Percentiles rank a stretch among this genome's conserved stretches.
phyloP scores from a whole-genome alignment of 257 asterid species.

The Nicotiana obtusifolia region DNA sequence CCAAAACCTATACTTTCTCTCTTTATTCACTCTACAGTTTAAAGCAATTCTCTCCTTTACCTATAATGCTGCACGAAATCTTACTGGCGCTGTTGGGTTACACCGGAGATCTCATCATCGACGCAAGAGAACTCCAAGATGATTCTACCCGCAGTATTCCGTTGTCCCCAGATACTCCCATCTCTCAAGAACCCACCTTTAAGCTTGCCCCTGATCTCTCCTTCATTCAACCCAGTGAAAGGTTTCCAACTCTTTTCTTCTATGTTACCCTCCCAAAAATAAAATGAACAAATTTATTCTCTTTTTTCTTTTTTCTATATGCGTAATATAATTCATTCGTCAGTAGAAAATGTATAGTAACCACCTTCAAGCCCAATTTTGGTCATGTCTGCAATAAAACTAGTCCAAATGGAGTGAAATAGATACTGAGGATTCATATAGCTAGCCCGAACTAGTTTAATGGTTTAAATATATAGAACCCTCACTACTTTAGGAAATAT shows the following conservation, averaged over 20 bases:
- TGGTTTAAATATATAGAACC: not conserved
- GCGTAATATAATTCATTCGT: not conserved
- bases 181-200: slow-evolving; percentile 63
- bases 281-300: not conserved
- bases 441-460: not conserved
- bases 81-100: slow-evolving; percentile 77
- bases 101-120: slow-evolving; percentile 97
- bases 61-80: slow-evolving; percentile 82
- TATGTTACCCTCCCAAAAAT: not conserved
- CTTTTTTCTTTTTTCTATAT: not conserved
- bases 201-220: slow-evolving; percentile 84
- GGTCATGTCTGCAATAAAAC: not conserved
- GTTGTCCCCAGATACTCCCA: slow-evolving; percentile 59
- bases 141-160: slow-evolving; percentile 33
- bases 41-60: not conserved
- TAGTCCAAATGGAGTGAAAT: not conserved
- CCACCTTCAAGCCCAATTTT: not conserved
- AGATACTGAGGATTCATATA: not conserved
- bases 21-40: not conserved
- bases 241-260: slow-evolving; percentile 27
- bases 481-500: not conserved
- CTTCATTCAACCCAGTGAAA: slow-evolving; percentile 81
- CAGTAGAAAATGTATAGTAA: not conserved
- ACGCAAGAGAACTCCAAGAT: slow-evolving; percentile 53
- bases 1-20: not conserved